Base-by-base conservation (phyloP, 768 basidiomycete species). In the Lepiota subincarnata region DNA sequence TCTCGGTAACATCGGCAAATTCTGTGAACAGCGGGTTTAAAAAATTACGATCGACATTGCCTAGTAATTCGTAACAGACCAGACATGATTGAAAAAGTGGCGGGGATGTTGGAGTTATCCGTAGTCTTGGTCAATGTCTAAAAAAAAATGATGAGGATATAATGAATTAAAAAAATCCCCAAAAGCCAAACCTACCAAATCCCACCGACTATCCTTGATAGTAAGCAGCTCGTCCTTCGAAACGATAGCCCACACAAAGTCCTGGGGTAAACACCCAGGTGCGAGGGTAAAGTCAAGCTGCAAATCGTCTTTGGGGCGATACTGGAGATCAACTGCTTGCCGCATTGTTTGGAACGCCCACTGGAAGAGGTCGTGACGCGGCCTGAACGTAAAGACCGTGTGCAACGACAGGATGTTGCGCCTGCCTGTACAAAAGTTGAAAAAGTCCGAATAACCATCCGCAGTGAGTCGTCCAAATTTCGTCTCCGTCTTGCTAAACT, bases 351-450 rank as follows among this genome's bases (percentile, higher is more conserved):
- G 84, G 69, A 80, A 84, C 28, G 81, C 52, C 57, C 77, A 68
- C 60, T 89, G 86, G 56, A 87, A 66, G 34, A 89, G 67, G 70
- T 96, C 93, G 68, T 97, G 94, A 65, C 88, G 84, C 55, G 94
- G 92, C 41, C 81, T 73, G 57, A 95, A 78, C 41, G 82, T 74
- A 67, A 94, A 78, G 60, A 88, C 77, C 46, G 88, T 84, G 74
- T 96, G 93, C 49, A 94, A 75, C 26, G 87, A 88, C 22, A 80
- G 71, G 51, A 93, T 65, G 59, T 82, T 83, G 55, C 88, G 86
- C 55, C 94, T 75, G 50, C 94, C 94, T 2, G 92, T 93, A 38
- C 91, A 91, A 71, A 89, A 97, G 64, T 78, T 77, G 73, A 92
- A 89, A 64, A 84, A 88, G 71, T 92, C 90, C 2, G 84, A 77